Evolutionary conservation across 2,329 filamentous ascomycete genomes (phyloP), one percentile per base, ranked within the genome.

Genomic region (Colletotrichum tanaceti): DNA sequence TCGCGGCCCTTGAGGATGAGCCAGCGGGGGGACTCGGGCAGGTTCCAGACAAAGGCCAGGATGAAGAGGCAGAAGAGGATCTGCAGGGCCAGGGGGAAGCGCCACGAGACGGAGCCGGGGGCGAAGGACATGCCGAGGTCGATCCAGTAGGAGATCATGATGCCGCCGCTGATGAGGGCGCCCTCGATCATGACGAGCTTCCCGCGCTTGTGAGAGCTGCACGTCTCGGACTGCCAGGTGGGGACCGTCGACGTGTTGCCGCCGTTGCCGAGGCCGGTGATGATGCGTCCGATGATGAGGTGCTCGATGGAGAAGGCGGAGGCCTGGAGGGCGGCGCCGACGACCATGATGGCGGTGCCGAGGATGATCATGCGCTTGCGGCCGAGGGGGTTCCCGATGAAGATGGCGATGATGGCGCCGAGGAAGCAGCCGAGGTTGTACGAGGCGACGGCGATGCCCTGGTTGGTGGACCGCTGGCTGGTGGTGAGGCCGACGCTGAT

Each of bases 111-210:
- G 13, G 82, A 82, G 54, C 80, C 80, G 1, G 79, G 84, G 4
- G 83, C 81, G 71, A 86, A 88, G 3, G 83, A 85, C 71, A 88
- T 80, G 22, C 86, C 87, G 49, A 87, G 84, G 71, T 89, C 86
- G 54, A 90, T 80, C 87, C 87, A 90, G 76, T 89, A 89, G 4
- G 82, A 84, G 24, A 88, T 80, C 73, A 84, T 86, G 74, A 88
- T 85, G 43, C 87, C 87, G 28, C 82, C 81, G 0, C 85, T 87
- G 70, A 89, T 87, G 61, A 88, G 78, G 5, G 85, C 85, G 20
- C 86, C 86, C 74, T 89, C 86, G 54, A 89, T 83, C 85, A 88
- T 87, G 74, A 89, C 86, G 32, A 88, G 79, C 71, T 86, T 87
- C n/a, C 86, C 87, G 57, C 87, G 81, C 72, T 87, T 86, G 72